Evolutionary conservation across 768 basidiomycete species (phyloP).

Genomic region (Boletus reticuloceps): DNA sequence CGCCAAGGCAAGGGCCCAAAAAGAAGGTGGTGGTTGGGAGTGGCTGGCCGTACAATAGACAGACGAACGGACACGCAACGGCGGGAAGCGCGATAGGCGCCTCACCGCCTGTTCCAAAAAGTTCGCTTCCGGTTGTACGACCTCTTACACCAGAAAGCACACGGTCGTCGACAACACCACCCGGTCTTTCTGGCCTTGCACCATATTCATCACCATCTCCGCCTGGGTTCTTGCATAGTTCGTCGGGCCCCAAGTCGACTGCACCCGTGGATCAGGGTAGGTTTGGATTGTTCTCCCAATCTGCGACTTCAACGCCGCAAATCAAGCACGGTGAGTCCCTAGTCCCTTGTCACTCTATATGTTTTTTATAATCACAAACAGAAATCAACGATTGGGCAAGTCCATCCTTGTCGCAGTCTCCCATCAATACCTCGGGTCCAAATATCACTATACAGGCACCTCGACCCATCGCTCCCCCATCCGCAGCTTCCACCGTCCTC

Average conservation of each 20-base stretch:
- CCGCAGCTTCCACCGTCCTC: slow-evolving; percentile 37
- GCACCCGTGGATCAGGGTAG: slow-evolving; percentile 16
- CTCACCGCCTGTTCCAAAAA: slow-evolving; percentile 19
- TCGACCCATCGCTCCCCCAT: slow-evolving; percentile 22
- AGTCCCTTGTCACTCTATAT: neutral
- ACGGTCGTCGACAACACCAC: slow-evolving; percentile 33
- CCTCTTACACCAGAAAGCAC: slow-evolving; percentile 31
- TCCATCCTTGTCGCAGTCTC: slow-evolving; percentile 17
- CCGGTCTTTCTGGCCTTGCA: slow-evolving; percentile 30
- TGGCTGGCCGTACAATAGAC: slow-evolving; percentile 43
- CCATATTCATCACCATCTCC: slow-evolving; percentile 35
- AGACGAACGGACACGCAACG: slow-evolving; percentile 25
- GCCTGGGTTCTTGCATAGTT: slow-evolving; percentile 33
- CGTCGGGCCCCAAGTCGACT: slow-evolving; percentile 24
- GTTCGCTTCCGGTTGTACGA: slow-evolving; percentile 12
- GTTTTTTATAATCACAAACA: slow-evolving; percentile 4
- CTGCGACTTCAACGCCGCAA: slow-evolving; percentile 21
- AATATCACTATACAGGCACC: slow-evolving; percentile 30
- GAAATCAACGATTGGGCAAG: slow-evolving; percentile 26
- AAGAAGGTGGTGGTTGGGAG: slow-evolving; percentile 41
- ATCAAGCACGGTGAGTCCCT: slow-evolving; percentile 29
- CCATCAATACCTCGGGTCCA: slow-evolving; percentile 12
- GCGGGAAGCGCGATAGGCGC: slow-evolving; percentile 1
- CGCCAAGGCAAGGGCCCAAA: slow-evolving; percentile 17
- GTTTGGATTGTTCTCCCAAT: slow-evolving; percentile 18